phyloP scores from a whole-genome alignment of 2,329 filamentous ascomycete genomes.

The Pestalotiopsis sp. region DNA sequence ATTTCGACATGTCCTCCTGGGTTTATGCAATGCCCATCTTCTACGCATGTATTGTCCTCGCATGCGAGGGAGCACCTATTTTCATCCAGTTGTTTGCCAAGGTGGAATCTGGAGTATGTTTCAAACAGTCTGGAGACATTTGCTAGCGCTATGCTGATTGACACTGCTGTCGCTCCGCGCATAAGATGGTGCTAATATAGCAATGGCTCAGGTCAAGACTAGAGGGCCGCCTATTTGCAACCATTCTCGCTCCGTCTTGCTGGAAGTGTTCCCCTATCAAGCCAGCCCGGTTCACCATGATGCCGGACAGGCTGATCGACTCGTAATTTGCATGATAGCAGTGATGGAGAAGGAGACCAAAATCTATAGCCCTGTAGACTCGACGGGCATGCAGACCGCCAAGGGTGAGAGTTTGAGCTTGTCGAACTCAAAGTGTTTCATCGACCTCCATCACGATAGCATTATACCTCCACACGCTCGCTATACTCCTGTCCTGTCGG shows the following conservation, averaged over 20 bases:
- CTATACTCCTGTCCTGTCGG: background rate
- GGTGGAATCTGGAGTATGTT: background rate
- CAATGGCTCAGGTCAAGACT: background rate
- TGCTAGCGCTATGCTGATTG: background rate
- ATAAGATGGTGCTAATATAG: background rate
- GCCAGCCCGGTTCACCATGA: background rate
- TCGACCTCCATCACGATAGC: background rate
- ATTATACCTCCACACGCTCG: background rate
- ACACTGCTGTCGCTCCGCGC: background rate
- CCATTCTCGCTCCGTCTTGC: background rate
- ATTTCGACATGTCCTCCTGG: background rate
- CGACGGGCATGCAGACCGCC: background rate
- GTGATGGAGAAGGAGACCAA: background rate
- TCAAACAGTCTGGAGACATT: background rate
- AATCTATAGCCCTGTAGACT: background rate
- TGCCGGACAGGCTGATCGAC: background rate
- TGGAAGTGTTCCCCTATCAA: slow-evolving; percentile 11
- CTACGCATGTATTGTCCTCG: background rate
- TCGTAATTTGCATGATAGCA: background rate
- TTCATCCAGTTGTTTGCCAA: background rate
- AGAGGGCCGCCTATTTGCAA: background rate
- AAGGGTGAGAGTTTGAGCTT: background rate
- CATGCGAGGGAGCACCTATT: background rate
- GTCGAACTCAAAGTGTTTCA: background rate
- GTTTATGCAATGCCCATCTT: background rate